Evolutionary conservation across 139 green algal genomes (phyloP), one percentile per base, ranked within the genome.

Genomic region (Tetradesmus lagerheimii): DNA sequence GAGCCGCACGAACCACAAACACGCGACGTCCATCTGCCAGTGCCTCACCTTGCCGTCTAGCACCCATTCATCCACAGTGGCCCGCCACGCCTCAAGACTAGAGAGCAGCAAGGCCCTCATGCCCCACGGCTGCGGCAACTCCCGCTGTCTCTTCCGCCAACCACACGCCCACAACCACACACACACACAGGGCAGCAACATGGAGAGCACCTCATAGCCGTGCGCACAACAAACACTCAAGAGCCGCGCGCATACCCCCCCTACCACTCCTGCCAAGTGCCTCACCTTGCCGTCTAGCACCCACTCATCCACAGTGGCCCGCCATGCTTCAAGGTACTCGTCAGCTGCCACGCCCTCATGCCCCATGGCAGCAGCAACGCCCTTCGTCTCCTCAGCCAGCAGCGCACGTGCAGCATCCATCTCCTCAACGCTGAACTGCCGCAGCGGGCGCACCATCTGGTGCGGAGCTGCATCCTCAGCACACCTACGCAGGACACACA

Each of bases 241-340:
- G 38, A 18, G 66, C 89, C 11, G 38, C 82, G 31, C 23, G 47
- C 84, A 35, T 38, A 12, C 77, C 85, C 79, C 43, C 4, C 78
- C 41, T 6, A 74, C 12, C 80, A 86, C 29, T 6, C 39, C 8
- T 50, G 43, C 43, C 43, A 50, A n/a, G 12, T 62, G 37, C 38
- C 35, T 16, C 38, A 88, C 50, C 77, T 93, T 87, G 2, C 83
- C 82, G 11, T 96, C 95, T 43, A 97, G 53, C 84, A 97, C 94
- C 66, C 97, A 94, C 75, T 98, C 96, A 3, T 86, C 78, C 0
- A 88, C 64, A 43, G 93, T 88, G 8, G 86, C 90, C 20, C 86
- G 47, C 94, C 92, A 96, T 16, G 94, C 92, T 0, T 96, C 93
- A 0, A 74, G 27, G 92, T 97, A 98, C 41, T 96, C 94, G 14